These are phyloP conservation scores for Erodium chrysanthum DNA, from an alignment of 441 rosid genomes.

Conservation along the genomic window DNA sequence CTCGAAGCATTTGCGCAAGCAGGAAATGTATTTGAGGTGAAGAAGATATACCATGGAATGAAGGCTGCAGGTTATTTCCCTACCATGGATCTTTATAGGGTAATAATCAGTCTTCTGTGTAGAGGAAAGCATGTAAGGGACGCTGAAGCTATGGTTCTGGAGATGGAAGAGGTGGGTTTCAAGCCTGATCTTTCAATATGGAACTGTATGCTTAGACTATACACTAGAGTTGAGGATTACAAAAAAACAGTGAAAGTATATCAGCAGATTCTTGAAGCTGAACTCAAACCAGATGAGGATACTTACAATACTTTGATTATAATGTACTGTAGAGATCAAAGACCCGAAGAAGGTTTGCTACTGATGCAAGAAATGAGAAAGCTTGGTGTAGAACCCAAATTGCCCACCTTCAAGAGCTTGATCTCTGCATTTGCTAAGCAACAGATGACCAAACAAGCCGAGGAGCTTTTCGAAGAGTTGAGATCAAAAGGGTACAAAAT, in stretches of 20 bases:
- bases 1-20: conserved; percentile 77
- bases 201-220: conserved; percentile 81
- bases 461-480: conserved; percentile 63
- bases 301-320: conserved; percentile 72
- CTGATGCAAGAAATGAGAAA: conserved; percentile 76
- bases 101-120: conserved; percentile 62
- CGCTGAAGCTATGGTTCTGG: conserved; percentile 79
- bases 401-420: conserved; percentile 85
- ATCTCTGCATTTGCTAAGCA: conserved; percentile 80
- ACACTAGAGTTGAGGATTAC: conserved; percentile 62
- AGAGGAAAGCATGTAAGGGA: conserved; percentile 70
- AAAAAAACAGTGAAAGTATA: conserved; percentile 61
- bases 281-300: conserved; percentile 70
- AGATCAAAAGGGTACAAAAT: conserved; percentile 52
- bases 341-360: conserved; percentile 73
- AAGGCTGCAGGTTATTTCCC: conserved; percentile 93
- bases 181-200: conserved; percentile 73
- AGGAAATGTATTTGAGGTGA: conserved; percentile 77
- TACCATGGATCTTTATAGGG: conserved; percentile 84
- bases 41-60: conserved; percentile 90
- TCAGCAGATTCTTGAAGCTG: conserved; percentile 56
- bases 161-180: conserved; percentile 85
- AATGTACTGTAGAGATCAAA: conserved; percentile 81
- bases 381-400: conserved; percentile 56
- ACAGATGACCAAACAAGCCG: conserved; percentile 58